Evolutionary conservation across 306 rosid species (phyloP).

Genomic region (Quercus aquifolioides): DNA sequence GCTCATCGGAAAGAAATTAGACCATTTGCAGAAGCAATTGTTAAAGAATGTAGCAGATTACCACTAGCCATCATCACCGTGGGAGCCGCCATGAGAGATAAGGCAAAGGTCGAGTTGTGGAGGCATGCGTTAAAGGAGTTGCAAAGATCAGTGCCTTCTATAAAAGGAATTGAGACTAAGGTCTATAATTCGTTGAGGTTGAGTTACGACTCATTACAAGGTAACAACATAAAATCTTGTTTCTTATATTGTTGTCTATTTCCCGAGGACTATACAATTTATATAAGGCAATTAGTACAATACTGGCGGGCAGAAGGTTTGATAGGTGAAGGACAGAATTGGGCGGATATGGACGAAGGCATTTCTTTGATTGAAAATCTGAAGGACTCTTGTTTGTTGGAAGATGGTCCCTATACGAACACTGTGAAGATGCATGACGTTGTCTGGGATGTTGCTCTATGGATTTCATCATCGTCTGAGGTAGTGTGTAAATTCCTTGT

Average conservation of each 20-base stretch:
- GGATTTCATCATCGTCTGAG: neutral
- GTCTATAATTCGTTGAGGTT: constrained; percentile 1
- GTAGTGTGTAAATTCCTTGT: neutral
- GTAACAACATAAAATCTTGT: constrained; percentile 7
- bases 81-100: constrained; percentile 12
- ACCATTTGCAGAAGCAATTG: too few relatives aligned
- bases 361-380: constrained; percentile 13
- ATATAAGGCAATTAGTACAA: neutral
- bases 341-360: neutral
- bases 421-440: constrained; percentile 20
- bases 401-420: neutral
- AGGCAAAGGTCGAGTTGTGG: constrained; percentile 16
- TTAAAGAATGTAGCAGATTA: too few relatives aligned
- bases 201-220: constrained; percentile 6
- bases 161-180: neutral
- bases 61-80: neutral
- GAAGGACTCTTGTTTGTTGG: constrained; percentile 23
- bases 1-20: neutral
- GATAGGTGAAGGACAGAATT: neutral
- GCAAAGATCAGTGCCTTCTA: neutral
- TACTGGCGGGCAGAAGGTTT: constrained; percentile 6
- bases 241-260: constrained; percentile 22
- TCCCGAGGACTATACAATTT: constrained; percentile 9
- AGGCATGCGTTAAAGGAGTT: neutral
- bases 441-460: constrained; percentile 8